These are phyloP conservation scores for Aegilops sharonensis DNA, from an alignment of 176 grass and related monocot species.

Conservation along the genomic window DNA sequence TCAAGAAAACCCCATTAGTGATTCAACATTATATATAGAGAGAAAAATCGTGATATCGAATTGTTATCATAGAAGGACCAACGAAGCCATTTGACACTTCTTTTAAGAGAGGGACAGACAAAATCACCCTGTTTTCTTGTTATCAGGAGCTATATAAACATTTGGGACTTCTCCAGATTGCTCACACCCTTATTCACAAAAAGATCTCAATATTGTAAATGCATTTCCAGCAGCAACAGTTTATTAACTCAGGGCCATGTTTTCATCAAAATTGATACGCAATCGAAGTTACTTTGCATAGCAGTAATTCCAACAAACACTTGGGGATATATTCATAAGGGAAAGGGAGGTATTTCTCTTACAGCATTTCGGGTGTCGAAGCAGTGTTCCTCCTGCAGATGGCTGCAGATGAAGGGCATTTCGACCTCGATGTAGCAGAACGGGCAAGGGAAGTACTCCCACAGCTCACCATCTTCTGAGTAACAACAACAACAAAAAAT, in stretches of 20 bases:
- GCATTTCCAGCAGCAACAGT: conserved; percentile 3
- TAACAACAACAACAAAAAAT: background rate
- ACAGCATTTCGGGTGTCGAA: conserved; percentile 79
- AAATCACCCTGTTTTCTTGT: background rate
- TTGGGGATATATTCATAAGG: background rate
- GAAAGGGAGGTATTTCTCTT: conserved; percentile 12
- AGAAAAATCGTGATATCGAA: too few species aligned
- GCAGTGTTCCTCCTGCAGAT: conserved; percentile 92
- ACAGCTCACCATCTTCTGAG: conserved; percentile 60
- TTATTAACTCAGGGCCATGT: background rate
- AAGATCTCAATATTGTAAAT: background rate
- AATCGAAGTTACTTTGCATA: too few species aligned
- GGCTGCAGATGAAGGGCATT: conserved; percentile 66
- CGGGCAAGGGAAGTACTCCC: conserved; percentile 89
- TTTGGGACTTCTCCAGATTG: background rate
- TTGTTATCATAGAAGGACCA: background rate
- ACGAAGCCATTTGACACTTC: background rate
- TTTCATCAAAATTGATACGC: background rate
- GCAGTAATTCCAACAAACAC: background rate
- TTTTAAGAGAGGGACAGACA: background rate
- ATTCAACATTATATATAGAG: background rate
- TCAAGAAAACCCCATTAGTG: background rate
- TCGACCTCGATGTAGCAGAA: conserved; percentile 87
- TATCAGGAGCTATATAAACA: background rate
- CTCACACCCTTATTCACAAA: background rate